A percentile compares a stretch with the other conserved stretches of the same genome.
Conservation (phyloP, 169 alveolate species). For the Besnoitia besnoiti region DNA sequence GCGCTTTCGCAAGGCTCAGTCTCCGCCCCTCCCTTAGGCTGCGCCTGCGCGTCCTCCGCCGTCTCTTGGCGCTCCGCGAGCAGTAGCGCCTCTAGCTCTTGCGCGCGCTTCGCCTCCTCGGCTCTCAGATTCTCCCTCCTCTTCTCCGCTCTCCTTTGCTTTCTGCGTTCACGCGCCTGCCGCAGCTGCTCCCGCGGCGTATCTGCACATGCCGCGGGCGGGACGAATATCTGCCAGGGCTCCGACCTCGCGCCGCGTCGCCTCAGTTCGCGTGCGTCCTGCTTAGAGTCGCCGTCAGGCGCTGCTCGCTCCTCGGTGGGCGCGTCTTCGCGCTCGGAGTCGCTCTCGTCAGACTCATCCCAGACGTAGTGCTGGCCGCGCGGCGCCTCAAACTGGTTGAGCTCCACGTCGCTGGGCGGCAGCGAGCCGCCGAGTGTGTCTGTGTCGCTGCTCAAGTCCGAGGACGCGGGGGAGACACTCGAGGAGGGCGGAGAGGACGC, state of each 20-base stretch:
- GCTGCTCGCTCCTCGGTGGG: not conserved
- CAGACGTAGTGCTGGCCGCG: not conserved
- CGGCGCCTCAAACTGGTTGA: not conserved
- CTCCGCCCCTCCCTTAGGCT: not conserved
- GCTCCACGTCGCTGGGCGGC: conserved; percentile 25
- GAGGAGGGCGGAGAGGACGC: no score
- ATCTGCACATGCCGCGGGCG: no score
- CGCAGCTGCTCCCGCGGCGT: not conserved
- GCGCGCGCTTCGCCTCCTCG: not conserved
- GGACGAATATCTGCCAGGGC: conserved; percentile 9
- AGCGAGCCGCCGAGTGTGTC: conserved; percentile 1
- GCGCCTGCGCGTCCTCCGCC: not conserved
- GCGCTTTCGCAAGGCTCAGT: not conserved
- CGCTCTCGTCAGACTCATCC: not conserved
- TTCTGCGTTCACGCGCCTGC: not conserved
- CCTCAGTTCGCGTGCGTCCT: not conserved
- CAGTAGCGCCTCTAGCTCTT: not conserved
- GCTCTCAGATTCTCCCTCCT: not conserved
- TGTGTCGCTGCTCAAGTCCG: not conserved
- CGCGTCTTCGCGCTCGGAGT: not conserved
- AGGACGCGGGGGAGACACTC: no score
- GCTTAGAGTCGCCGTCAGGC: not conserved
- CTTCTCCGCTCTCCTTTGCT: conserved; percentile 4
- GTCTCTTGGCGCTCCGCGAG: not conserved
- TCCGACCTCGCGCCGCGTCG: not conserved